Evolutionary conservation across 192 early-diverging fungal genomes (phyloP).

Genomic region (Coemansia sp.): DNA sequence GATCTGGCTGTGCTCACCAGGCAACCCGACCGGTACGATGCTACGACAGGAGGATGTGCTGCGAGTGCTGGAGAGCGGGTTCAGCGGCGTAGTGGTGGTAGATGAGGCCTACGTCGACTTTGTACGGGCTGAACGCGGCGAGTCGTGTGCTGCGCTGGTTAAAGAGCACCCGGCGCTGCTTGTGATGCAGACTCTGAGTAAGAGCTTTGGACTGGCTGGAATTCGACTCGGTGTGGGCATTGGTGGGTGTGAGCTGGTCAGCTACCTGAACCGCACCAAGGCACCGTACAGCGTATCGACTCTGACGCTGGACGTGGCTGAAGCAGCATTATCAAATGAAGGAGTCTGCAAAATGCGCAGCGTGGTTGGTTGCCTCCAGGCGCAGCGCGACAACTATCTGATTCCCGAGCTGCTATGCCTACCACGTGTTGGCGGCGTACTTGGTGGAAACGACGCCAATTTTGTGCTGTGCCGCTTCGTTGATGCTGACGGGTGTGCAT

Average conservation of each 20-base stretch:
- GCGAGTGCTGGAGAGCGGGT: constrained; percentile 48
- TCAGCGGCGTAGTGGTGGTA: constrained; percentile 86
- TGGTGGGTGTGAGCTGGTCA: constrained; percentile 74
- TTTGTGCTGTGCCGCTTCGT: constrained; percentile 89
- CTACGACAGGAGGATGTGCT: constrained; percentile 63
- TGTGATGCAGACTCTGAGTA: constrained; percentile 97
- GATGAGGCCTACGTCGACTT: constrained; percentile 99
- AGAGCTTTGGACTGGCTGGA: constrained; percentile 97
- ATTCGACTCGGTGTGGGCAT: constrained; percentile 89
- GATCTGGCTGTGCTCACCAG: constrained; percentile 95
- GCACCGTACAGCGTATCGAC: constrained; percentile 98
- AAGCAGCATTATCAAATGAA: constrained; percentile 68
- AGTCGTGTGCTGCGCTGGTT: constrained; percentile 77
- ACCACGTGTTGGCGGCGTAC: constrained; percentile 65
- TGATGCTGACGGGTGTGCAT: constrained; percentile 59
- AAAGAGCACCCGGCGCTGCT: constrained; percentile 86
- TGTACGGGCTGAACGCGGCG: constrained; percentile 60
- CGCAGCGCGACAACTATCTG: constrained; percentile 64
- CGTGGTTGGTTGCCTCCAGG: constrained; percentile 58
- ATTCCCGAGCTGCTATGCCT: constrained; percentile 62
- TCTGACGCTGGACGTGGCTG: constrained; percentile 74
- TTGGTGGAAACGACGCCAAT: constrained; percentile 92
- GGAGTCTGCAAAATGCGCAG: constrained; percentile 67
- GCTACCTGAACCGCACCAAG: constrained; percentile 94
- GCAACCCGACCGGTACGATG: constrained; percentile 94